phyloP scores from a whole-genome alignment of 2,329 filamentous ascomycete species.

The Calcarisporium arbuscula region DNA sequence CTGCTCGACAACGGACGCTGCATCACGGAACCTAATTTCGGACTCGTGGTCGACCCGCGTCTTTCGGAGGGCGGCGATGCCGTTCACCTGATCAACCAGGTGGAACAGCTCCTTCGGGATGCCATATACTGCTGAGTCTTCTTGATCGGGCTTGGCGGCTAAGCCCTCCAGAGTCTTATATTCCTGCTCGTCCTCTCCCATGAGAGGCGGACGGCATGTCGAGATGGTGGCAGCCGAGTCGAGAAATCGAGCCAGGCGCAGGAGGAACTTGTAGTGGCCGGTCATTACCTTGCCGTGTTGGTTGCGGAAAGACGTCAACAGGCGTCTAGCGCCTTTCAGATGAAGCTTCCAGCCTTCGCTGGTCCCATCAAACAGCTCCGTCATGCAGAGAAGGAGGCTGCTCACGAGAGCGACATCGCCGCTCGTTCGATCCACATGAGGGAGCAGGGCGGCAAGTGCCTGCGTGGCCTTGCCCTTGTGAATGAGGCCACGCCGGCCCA shows the following conservation, averaged over 20 bases:
- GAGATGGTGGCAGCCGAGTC: slow-evolving; percentile 27
- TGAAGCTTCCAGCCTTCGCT: slow-evolving; percentile 36
- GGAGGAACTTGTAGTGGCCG: slow-evolving; percentile 31
- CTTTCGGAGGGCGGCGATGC: slow-evolving; percentile 24
- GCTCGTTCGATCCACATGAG: slow-evolving; percentile 24
- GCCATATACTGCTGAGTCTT: slow-evolving; percentile 27
- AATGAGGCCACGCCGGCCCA: slow-evolving; percentile 21
- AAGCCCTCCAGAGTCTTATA: slow-evolving; percentile 20
- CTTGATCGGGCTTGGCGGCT: slow-evolving; percentile 19
- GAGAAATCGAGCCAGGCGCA: slow-evolving; percentile 24
- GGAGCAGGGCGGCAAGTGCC: slow-evolving; percentile 23
- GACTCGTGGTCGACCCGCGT: slow-evolving; percentile 22
- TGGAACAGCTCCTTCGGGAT: slow-evolving; percentile 30
- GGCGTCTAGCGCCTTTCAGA: slow-evolving; percentile 32
- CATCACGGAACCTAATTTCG: slow-evolving; percentile 22
- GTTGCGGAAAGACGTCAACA: slow-evolving; percentile 25
- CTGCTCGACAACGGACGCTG: slow-evolving; percentile 23
- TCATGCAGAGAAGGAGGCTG: slow-evolving; percentile 34
- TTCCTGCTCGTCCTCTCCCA: slow-evolving; percentile 24
- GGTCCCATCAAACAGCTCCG: slow-evolving; percentile 35
- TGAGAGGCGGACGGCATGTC: slow-evolving; percentile 26
- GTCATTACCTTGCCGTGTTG: slow-evolving; percentile 23
- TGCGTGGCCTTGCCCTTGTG: slow-evolving; percentile 26
- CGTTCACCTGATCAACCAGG: slow-evolving; percentile 25
- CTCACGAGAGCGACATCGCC: slow-evolving; percentile 30